A percentile compares a stretch with the other conserved stretches of the same genome.
Conservation (phyloP, 1,284 basidiomycete genomes). For the Sporisorium iseilematis-ciliati region DNA sequence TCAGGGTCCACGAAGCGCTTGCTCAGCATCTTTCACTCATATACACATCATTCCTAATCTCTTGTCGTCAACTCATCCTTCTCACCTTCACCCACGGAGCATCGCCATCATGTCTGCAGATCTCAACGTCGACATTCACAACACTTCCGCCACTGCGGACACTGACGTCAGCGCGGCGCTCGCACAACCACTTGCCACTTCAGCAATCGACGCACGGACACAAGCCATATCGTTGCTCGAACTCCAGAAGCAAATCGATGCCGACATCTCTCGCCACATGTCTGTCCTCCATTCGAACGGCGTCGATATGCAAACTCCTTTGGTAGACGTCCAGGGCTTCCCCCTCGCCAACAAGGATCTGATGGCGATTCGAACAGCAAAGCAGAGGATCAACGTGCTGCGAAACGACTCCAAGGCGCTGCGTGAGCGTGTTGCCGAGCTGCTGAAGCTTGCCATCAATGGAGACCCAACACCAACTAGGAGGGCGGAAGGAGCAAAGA, state of each 20-base stretch:
- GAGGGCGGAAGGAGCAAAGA: not conserved
- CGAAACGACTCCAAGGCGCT: conserved; percentile 54
- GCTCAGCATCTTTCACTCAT: conserved; percentile 16
- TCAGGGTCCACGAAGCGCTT: conserved; percentile 23
- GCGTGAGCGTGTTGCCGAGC: conserved; percentile 33
- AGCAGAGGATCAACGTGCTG: conserved; percentile 50
- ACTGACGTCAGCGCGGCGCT: conserved; percentile 35
- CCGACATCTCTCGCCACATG: conserved; percentile 35
- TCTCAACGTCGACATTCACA: conserved; percentile 47
- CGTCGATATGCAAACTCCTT: conserved; percentile 40
- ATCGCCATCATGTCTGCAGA: conserved; percentile 31
- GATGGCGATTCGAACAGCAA: conserved; percentile 52
- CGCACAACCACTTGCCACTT: conserved; percentile 24
- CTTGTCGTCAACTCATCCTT: not conserved
- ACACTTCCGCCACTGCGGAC: conserved; percentile 4
- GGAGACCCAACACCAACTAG: conserved; percentile 11
- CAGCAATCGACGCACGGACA: conserved; percentile 22
- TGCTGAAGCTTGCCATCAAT: conserved; percentile 52
- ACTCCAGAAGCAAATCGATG: conserved; percentile 46
- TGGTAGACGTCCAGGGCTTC: conserved; percentile 59
- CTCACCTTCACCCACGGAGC: not conserved
- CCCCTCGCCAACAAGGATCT: conserved; percentile 56
- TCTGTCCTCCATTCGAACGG: conserved; percentile 37
- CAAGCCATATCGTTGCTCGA: conserved; percentile 39
- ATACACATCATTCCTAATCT: not conserved